phyloP scores from a whole-genome alignment of 352 stramenopile species.

The Pythium apleroticum region DNA sequence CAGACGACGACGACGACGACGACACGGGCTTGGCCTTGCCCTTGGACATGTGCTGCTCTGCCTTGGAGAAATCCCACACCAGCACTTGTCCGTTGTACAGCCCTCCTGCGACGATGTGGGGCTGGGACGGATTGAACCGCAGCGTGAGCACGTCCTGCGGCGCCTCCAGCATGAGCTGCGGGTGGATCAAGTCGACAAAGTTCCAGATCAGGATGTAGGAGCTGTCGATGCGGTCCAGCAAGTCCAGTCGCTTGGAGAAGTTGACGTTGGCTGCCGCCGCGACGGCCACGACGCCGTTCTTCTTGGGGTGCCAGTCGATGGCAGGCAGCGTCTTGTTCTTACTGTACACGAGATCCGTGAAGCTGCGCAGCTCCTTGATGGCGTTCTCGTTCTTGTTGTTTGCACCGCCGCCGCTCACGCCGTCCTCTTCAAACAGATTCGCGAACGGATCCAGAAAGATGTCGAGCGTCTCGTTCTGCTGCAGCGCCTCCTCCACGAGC shows the following conservation, averaged over 20 bases:
- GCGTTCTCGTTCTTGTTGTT: conserved; percentile 86
- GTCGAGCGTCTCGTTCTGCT: conserved; percentile 87
- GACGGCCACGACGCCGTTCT: conserved; percentile 87
- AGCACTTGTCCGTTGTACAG: conserved; percentile 90
- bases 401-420: conserved; percentile 21
- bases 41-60: conserved; percentile 63
- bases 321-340: conserved; percentile 90
- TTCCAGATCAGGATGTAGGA: conserved; percentile 94
- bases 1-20: conserved; percentile 3
- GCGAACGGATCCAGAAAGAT: conserved; percentile 82
- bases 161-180: conserved; percentile 91
- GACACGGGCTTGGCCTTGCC: conserved; percentile 46
- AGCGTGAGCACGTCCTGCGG: conserved; percentile 90
- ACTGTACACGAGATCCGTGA: conserved; percentile 93
- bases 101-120: conserved; percentile 78
- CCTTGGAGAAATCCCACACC: conserved; percentile 90
- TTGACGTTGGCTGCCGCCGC: conserved; percentile 83
- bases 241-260: conserved; percentile 82
- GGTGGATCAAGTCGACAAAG: conserved; percentile 93
- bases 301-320: conserved; percentile 92
- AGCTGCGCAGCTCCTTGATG: conserved; percentile 91
- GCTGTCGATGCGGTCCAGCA: conserved; percentile 73
- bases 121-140: conserved; percentile 87
- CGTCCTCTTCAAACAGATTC: conserved; percentile 69
- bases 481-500: conserved; percentile 68